phyloP scores from a whole-genome alignment of 140 eudicot genomes.

The Oenanthe javanica region DNA sequence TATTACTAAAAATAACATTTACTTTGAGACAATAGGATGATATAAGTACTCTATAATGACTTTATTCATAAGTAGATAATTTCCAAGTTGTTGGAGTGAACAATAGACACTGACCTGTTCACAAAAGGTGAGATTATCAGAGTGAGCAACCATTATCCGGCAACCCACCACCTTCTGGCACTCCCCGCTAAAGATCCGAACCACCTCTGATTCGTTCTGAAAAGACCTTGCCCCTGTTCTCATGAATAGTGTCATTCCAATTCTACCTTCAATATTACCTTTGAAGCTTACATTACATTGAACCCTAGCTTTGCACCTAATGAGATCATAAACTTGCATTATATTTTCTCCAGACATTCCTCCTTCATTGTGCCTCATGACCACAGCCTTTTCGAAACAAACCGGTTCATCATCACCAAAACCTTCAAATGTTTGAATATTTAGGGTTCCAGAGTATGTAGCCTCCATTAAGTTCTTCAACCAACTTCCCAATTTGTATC shows the following conservation, averaged over 20 bases:
- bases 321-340: constrained; percentile 57
- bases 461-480: constrained; percentile 49
- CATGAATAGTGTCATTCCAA: constrained; percentile 60
- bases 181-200: constrained; percentile 46
- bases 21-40: too few species aligned
- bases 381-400: constrained; percentile 82
- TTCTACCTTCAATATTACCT: constrained; percentile 12
- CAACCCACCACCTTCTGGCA: constrained; percentile 52
- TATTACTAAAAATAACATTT: too few species aligned
- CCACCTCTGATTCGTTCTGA: constrained; percentile 53
- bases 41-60: background rate
- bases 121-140: constrained; percentile 68
- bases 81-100: background rate
- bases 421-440: constrained; percentile 31
- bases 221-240: constrained; percentile 70
- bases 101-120: constrained; percentile 45
- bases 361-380: constrained; percentile 91
- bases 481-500: constrained; percentile 61
- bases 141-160: constrained; percentile 51
- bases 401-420: constrained; percentile 14
- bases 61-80: constrained; percentile 8
- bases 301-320: constrained; percentile 68
- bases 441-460: constrained; percentile 42
- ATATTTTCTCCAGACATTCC: constrained; percentile 78
- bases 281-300: constrained; percentile 38